These are phyloP conservation scores for Hirsutella thompsonii DNA, from an alignment of 2,329 filamentous ascomycete species.

Conservation along the genomic window DNA sequence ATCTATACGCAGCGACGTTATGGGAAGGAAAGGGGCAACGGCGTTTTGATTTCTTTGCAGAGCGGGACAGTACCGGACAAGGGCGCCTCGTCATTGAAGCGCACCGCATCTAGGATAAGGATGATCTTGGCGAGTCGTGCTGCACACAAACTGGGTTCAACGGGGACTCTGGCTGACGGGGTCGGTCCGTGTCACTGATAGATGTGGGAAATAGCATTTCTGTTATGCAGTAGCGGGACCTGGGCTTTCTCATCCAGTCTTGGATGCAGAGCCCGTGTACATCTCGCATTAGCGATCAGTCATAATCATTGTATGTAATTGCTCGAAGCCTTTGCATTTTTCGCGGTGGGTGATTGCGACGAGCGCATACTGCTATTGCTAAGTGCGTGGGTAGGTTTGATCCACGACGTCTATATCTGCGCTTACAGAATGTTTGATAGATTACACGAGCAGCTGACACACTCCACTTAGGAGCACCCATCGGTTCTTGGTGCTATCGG, in stretches of 20 bases:
- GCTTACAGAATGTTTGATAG: no score
- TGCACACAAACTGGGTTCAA: constrained; percentile 5
- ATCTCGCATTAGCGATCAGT: constrained; percentile 9
- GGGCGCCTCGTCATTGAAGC: constrained; percentile 3
- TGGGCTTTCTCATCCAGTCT: constrained; percentile 3
- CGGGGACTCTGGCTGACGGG: constrained; percentile 1
- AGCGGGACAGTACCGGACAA: constrained; percentile 3
- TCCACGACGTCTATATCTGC: no score
- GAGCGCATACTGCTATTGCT: no score
- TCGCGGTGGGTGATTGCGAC: no score
- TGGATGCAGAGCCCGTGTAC: constrained; percentile 4
- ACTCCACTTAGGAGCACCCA: no score
- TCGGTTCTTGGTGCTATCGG: no score
- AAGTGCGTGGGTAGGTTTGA: no score
- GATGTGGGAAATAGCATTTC: constrained; percentile 8
- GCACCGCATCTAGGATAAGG: constrained; percentile 6
- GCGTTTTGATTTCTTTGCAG: constrained; percentile 5
- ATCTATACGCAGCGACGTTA: constrained; percentile 6
- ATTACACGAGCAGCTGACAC: no score
- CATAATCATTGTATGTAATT: constrained; percentile 4
- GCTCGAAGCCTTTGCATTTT: neutral
- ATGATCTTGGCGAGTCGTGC: constrained; percentile 4
- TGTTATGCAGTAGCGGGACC: constrained; percentile 6
- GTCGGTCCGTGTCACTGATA: constrained; percentile 5
- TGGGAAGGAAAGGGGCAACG: constrained; percentile 3